A percentile compares a stretch with the other conserved stretches of the same genome.
These are phyloP conservation scores for Diaporthe vexans DNA, from an alignment of 2,329 filamentous ascomycete genomes.

Conservation along the genomic window DNA sequence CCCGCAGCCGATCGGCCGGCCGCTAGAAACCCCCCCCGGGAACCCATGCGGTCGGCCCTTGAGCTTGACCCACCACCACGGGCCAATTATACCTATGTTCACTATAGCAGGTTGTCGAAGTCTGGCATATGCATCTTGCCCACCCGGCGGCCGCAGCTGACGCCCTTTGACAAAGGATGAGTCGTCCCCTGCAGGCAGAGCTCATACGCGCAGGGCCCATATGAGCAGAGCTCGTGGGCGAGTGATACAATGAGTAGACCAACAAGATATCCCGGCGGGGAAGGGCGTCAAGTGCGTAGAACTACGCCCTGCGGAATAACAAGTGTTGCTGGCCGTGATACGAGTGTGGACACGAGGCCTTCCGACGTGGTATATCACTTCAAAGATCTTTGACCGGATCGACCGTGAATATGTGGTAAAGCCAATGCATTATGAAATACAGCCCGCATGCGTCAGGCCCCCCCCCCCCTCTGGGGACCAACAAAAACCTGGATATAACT, in stretches of 20 bases:
- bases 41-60: slow-evolving; percentile 3
- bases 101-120: background rate
- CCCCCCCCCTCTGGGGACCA: no score
- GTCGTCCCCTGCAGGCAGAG: background rate
- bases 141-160: background rate
- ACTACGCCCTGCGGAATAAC: no score
- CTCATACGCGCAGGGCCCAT: background rate
- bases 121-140: background rate
- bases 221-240: background rate
- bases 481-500: slow-evolving; percentile 12
- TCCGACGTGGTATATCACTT: no score
- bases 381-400: no score
- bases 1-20: slow-evolving; percentile 25
- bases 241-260: background rate
- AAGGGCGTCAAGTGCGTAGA: no score
- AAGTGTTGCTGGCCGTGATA: no score
- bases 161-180: background rate
- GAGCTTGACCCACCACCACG: slow-evolving; percentile 13
- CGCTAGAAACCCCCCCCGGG: background rate
- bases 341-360: no score
- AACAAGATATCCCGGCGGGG: no score
- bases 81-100: background rate
- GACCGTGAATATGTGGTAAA: background rate
- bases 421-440: slow-evolving; percentile 22
- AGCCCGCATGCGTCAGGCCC: background rate